Evolutionary conservation across 208 protist genomes (phyloP), one percentile per base, ranked within the genome.

Genomic region (Blechomonas ayalai): DNA sequence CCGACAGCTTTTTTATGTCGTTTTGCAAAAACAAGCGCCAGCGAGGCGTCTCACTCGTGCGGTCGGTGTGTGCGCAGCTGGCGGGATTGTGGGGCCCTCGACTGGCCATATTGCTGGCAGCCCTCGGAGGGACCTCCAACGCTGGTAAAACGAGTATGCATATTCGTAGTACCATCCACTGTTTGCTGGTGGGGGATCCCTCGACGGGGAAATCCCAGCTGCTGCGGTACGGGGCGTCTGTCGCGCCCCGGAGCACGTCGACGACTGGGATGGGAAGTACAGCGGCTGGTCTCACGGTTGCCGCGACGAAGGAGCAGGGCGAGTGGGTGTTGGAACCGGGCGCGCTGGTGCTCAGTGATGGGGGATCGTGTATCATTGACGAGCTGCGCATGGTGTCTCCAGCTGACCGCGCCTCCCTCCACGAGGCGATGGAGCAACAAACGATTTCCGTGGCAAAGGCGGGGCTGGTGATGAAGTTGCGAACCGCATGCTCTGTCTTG

Each of bases 371-470:
- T 73, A 95, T 96, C 60, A 98, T 99, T 41, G 97, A 98, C 56
- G 97, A 99, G 64, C 97, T 98, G 52, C 82, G 82, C 45, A 92
- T 87, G 13, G 97, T 99, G n/a, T 83, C 90, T 12, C 71, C 92
- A 9, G 70, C 85, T 24, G 96, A 98, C 56, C 71, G 95, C 23
- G 76, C 84, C 7, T 83, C 96, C 4, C 92, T 99, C 29, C 97
- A 99, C 59, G 97, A 99, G 73, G 95, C 97, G 9, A 99, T 99
- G 97, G 97, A 99, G 71, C 96, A 98, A 65, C 97, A 99, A 72
- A 98, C 95, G 4, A 80, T 99, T 35, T 95, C 82, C 22, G 83
- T 96, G 9, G 91, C 86, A 13, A 95, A 98, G 75, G 97, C 92
- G 31, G 97, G 97, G 31, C 61, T 99, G 23, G 90, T 98, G 23